phyloP scores from a whole-genome alignment of 441 rosid species.

The Croton setiger region DNA sequence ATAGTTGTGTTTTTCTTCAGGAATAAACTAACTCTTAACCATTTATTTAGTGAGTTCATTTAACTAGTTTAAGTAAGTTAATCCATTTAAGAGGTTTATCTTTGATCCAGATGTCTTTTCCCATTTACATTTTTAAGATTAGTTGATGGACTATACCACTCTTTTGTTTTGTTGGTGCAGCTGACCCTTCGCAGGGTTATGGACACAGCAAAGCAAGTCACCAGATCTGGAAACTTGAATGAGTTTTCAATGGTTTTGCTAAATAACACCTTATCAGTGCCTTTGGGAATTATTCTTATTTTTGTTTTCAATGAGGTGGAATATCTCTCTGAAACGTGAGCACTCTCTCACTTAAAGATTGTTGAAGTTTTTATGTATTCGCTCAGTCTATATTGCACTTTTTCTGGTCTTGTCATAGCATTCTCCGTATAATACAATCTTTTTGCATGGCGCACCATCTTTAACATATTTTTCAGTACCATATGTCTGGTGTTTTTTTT shows the following conservation, averaged over 20 bases:
- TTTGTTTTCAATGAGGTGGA: conserved; percentile 80
- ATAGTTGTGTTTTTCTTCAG: background rate
- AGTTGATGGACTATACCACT: conserved; percentile 14
- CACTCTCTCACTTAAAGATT: conserved; percentile 2
- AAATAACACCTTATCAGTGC: conserved; percentile 87
- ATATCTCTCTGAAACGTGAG: conserved; percentile 78
- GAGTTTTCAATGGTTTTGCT: conserved; percentile 98
- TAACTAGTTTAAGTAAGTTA: background rate
- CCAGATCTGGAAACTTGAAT: conserved; percentile 86
- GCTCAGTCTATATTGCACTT: background rate
- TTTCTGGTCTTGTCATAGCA: no score
- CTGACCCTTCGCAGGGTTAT: conserved; percentile 83
- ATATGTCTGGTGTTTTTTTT: background rate
- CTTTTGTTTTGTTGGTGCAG: conserved; percentile 43
- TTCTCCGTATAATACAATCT: background rate
- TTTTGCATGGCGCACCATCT: background rate
- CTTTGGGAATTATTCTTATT: conserved; percentile 76
- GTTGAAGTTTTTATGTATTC: background rate
- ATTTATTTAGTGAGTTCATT: conserved; percentile 1
- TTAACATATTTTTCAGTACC: background rate
- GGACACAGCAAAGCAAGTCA: conserved; percentile 96
- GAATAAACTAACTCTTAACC: background rate
- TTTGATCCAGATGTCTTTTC: conserved; percentile 1
- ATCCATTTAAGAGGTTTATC: background rate
- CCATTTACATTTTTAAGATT: conserved; percentile 5